Conservation (phyloP, 2,329 filamentous ascomycete genomes). For the Sporothrix dimorphospora region DNA sequence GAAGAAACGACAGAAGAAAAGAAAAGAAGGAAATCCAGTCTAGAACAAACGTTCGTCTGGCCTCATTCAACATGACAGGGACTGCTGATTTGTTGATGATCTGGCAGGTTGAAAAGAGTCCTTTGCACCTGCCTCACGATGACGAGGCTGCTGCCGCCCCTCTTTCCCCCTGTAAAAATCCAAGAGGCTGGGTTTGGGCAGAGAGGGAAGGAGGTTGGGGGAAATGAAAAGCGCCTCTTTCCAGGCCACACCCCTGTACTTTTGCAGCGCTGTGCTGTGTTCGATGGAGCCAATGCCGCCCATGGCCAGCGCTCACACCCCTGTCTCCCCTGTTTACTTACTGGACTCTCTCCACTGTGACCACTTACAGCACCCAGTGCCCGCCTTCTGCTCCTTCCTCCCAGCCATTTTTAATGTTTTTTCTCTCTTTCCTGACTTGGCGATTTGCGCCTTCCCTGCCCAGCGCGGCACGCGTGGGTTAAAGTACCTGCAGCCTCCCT, state of each 20-base stretch:
- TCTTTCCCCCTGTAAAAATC: conserved; percentile 21
- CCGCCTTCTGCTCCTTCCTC: conserved; percentile 18
- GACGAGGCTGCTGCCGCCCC: conserved; percentile 13
- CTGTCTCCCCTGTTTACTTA: background rate
- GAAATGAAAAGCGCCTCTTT: conserved; percentile 24
- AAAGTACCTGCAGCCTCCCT: conserved; percentile 25
- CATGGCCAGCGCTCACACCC: conserved; percentile 5
- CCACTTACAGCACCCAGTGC: conserved; percentile 8
- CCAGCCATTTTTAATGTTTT: conserved; percentile 27
- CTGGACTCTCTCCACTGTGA: conserved; percentile 17
- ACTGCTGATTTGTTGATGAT: background rate
- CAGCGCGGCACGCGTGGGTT: conserved; percentile 17
- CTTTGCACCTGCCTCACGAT: conserved; percentile 16
- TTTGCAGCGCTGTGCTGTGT: conserved; percentile 1
- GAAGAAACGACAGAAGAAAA: background rate
- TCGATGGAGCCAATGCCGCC: conserved; percentile 2
- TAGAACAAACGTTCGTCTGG: background rate
- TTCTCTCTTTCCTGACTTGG: conserved; percentile 18
- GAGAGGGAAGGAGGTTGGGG: conserved; percentile 27
- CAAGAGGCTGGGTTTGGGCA: conserved; percentile 27
- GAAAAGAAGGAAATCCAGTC: background rate
- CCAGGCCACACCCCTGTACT: conserved; percentile 22
- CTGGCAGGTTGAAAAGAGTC: background rate
- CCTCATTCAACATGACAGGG: background rate
- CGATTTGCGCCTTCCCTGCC: conserved; percentile 21